These are phyloP conservation scores for Phenoliferia sp. DNA, from an alignment of 1,284 basidiomycete species.

Conservation along the genomic window DNA sequence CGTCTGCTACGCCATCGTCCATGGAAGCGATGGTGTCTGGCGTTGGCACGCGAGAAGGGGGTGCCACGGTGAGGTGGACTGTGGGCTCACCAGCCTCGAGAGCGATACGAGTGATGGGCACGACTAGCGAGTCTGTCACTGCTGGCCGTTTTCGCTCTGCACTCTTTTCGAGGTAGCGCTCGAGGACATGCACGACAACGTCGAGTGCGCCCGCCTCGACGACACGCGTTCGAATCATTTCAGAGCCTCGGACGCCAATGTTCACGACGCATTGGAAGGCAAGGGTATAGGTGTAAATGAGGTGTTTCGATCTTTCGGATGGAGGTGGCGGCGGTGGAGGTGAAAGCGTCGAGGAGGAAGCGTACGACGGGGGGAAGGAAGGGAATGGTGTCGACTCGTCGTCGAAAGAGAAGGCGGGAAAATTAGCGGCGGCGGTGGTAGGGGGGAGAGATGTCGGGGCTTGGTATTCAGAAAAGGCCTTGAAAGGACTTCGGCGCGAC, in stretches of 20 bases:
- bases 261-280: slow-evolving; percentile 98
- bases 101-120: slow-evolving; percentile 11
- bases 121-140: slow-evolving; percentile 19
- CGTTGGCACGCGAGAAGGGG: slow-evolving; percentile 22
- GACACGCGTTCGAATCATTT: slow-evolving; percentile 82
- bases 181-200: slow-evolving; percentile 88
- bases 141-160: not conserved
- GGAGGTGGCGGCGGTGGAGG: slow-evolving; percentile 11
- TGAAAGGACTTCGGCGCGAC: slow-evolving; percentile 31
- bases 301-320: slow-evolving; percentile 22
- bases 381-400: not conserved
- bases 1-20: slow-evolving; percentile 19
- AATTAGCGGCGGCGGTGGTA: not conserved
- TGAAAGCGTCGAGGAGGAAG: not conserved
- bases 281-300: slow-evolving; percentile 58
- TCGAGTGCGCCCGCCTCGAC: slow-evolving; percentile 95
- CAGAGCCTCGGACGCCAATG: slow-evolving; percentile 94
- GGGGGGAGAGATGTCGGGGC: not conserved
- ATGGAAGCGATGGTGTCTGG: slow-evolving; percentile 25
- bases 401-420: slow-evolving; percentile 3
- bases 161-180: slow-evolving; percentile 57
- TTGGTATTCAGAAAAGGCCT: slow-evolving; percentile 30
- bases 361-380: not conserved
- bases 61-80: slow-evolving; percentile 2
- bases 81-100: not conserved